Base-by-base conservation (phyloP, 495 filamentous ascomycete genomes). In the Penicillium argentinense region DNA sequence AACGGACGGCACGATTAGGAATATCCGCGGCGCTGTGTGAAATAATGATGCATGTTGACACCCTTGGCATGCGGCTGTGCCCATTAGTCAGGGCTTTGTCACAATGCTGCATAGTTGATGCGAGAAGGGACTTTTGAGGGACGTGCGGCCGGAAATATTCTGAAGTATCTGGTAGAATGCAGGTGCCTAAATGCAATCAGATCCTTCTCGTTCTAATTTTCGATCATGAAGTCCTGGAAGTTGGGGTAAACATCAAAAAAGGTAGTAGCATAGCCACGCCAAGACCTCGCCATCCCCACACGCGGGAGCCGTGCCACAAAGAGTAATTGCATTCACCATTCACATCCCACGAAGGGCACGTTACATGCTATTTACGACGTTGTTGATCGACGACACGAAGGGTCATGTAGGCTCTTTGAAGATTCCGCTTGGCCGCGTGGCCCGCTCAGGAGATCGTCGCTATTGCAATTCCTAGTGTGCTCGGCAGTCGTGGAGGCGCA, bases 401-500 rank as follows among this genome's bases (percentile, higher is more conserved):
- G 5, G 29, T 6, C 5, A 18, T 33, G 8, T 33, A 7, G 25
- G 25, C 25, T 26, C 14, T 2, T 33, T 33, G 1, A 36, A 21
- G 8, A 2, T 12, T 21, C 21, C 3, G 18, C 17, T 9, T 9
- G 14, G 16, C 33, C 6, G 33, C 33, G 33, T 36, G 33, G 16
- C 33, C 33, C 16, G 16, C 17, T n/a, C n/a, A 18, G 33, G 14
- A 36, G 33, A 18, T 36, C 33, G 33, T 36, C 33, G 1, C 4
- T 9, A 19, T 36, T 36, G 8, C 9, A 36, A 5, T 18, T 9
- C 3, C 33, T 36, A 12, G 17, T n/a, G 17, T 14, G 9, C 14
- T 36, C 33, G 25, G 38, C 34, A 23, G 8, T 9, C 17, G 36
- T 51, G 30, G 38, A 41, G 50, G 50, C 50, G 50, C 27, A 53